phyloP scores from a whole-genome alignment of 2,329 filamentous ascomycete species.

The Beauveria scarabaeidicola region DNA sequence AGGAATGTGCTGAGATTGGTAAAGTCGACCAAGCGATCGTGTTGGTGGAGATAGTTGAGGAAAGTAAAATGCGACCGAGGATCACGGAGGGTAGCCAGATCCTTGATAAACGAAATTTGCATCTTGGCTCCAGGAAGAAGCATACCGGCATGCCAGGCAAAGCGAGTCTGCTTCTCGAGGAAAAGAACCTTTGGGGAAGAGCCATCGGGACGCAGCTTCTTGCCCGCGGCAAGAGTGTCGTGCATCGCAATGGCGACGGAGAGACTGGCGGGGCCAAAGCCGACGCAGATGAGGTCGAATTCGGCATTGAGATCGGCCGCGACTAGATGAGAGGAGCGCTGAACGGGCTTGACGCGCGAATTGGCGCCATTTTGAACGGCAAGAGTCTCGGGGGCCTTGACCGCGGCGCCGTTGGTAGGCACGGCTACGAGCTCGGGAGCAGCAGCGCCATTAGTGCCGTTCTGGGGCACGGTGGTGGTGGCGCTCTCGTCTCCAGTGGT shows the following conservation, averaged over 20 bases:
- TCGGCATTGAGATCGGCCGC: conserved; percentile 52
- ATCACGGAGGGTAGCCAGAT: conserved; percentile 81
- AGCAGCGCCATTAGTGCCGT: conserved; percentile 6
- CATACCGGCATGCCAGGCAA: conserved; percentile 95
- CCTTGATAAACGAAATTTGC: conserved; percentile 97
- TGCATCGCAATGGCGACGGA: conserved; percentile 84
- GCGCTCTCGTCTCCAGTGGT: conserved; percentile 6
- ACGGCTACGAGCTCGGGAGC: not conserved
- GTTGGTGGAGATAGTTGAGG: conserved; percentile 81
- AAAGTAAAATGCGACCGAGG: conserved; percentile 90
- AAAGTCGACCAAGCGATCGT: conserved; percentile 78
- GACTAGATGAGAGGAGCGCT: conserved; percentile 29
- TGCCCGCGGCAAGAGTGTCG: conserved; percentile 57
- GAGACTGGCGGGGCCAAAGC: conserved; percentile 86
- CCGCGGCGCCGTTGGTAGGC: not conserved
- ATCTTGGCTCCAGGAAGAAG: conserved; percentile 86
- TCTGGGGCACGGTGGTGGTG: not conserved
- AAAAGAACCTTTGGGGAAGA: conserved; percentile 67
- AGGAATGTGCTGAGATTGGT: conserved; percentile 86
- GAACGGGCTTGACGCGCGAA: not conserved
- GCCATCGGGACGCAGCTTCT: conserved; percentile 30
- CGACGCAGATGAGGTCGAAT: conserved; percentile 81
- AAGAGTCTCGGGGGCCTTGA: not conserved
- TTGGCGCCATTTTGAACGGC: conserved; percentile 1
- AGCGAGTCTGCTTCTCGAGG: conserved; percentile 73